Conservation (phyloP, 108 stramenopile genomes). For the Nannochloropsis oceanica region DNA sequence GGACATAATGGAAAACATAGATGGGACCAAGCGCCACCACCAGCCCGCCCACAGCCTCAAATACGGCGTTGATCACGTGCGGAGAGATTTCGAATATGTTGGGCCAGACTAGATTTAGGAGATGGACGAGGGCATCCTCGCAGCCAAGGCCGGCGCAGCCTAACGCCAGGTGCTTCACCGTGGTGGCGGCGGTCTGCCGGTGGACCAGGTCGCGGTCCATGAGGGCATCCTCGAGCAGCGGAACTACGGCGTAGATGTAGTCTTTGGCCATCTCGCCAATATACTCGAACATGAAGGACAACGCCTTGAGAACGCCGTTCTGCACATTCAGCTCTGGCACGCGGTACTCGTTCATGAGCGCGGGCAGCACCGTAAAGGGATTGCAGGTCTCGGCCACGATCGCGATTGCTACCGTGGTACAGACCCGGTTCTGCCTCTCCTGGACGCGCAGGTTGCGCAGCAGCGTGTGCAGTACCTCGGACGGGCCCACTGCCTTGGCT, state of each 20-base stretch:
- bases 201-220: conserved; percentile 97
- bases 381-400: conserved; percentile 98
- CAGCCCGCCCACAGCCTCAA: conserved; percentile 92
- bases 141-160: conserved; percentile 90
- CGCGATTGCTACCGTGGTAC: conserved; percentile 96
- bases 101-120: conserved; percentile 96
- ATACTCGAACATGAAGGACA: conserved; percentile 99
- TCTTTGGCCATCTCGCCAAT: conserved; percentile 98
- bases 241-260: conserved; percentile 93
- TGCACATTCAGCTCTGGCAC: conserved; percentile 97
- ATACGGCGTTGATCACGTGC: conserved; percentile 92
- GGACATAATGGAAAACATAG: conserved; percentile 69
- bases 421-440: conserved; percentile 95
- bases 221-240: conserved; percentile 94
- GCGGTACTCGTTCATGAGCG: conserved; percentile 97
- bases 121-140: conserved; percentile 89
- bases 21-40: conserved; percentile 83
- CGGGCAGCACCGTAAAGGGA: conserved; percentile 96
- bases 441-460: conserved; percentile 97
- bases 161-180: conserved; percentile 88
- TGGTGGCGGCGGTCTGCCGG: conserved; percentile 82
- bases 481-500: conserved; percentile 92
- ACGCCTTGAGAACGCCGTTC: conserved; percentile 96
- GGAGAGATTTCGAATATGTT: conserved; percentile 94
- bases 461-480: conserved; percentile 92